phyloP scores from a whole-genome alignment of 805 yeast genomes.

The Myxozyma udenii region DNA sequence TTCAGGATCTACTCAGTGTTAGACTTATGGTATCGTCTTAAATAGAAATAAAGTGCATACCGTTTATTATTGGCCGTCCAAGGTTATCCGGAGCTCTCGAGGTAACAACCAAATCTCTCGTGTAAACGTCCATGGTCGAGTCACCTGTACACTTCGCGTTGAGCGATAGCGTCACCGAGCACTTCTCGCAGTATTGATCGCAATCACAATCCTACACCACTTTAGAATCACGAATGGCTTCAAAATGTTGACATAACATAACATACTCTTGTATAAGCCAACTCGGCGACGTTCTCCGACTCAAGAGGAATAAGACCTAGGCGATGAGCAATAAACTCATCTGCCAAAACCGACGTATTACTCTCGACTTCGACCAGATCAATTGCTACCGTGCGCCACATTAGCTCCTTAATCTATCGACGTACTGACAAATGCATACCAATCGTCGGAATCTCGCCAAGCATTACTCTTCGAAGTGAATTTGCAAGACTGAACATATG shows the following conservation, averaged over 20 bases:
- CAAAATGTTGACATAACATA: no score
- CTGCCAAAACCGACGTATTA: slow-evolving; percentile 93
- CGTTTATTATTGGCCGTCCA: slow-evolving; percentile 77
- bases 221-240: no score
- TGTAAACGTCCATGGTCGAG: slow-evolving; percentile 82
- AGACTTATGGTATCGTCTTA: not conserved
- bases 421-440: slow-evolving; percentile 25
- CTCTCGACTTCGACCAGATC: slow-evolving; percentile 92
- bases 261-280: slow-evolving; percentile 29
- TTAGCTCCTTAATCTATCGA: not conserved
- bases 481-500: slow-evolving; percentile 58
- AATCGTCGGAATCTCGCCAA: slow-evolving; percentile 96
- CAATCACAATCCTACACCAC: slow-evolving; percentile 75
- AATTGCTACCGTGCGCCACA: slow-evolving; percentile 60
- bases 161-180: slow-evolving; percentile 82
- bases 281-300: slow-evolving; percentile 73
- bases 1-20: slow-evolving; percentile 50
- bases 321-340: slow-evolving; percentile 92
- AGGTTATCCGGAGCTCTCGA: slow-evolving; percentile 34
- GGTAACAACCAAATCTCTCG: slow-evolving; percentile 61
- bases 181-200: slow-evolving; percentile 93
- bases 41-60: slow-evolving; percentile 1
- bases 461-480: slow-evolving; percentile 84
- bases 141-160: slow-evolving; percentile 89
- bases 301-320: slow-evolving; percentile 88